phyloP scores from a whole-genome alignment of 2,329 filamentous ascomycete genomes.

The Aurifilum marmelostoma region DNA sequence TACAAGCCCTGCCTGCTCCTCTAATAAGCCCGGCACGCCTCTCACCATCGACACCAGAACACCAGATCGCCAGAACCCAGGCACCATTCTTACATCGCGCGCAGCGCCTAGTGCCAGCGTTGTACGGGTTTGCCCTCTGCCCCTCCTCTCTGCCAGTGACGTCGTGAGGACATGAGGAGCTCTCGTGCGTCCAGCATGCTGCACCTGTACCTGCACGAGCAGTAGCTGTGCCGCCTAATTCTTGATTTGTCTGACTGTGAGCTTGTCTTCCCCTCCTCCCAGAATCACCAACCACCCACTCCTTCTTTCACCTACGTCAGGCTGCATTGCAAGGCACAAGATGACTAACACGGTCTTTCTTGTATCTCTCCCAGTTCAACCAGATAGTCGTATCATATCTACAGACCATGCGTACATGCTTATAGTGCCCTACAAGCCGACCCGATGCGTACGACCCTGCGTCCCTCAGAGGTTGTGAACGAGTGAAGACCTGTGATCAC shows the following conservation, averaged over 20 bases:
- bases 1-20: neutral
- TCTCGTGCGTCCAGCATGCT: neutral
- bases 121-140: neutral
- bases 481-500: constrained; percentile 14
- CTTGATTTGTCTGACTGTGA: constrained; percentile 6
- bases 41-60: neutral
- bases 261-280: neutral
- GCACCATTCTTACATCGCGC: too few species aligned
- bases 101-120: neutral
- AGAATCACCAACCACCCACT: neutral
- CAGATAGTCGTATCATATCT: constrained; percentile 2
- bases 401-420: constrained; percentile 21
- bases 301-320: constrained; percentile 1
- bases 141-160: neutral
- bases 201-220: constrained; percentile 6
- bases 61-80: neutral
- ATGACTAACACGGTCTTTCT: neutral
- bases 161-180: constrained; percentile 7
- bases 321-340: neutral
- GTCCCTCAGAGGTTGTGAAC: constrained; percentile 11
- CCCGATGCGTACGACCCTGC: constrained; percentile 17
- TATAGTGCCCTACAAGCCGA: constrained; percentile 9
- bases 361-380: neutral
- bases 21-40: neutral
- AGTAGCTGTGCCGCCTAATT: constrained; percentile 1